Conservation (phyloP, 208 protist species). For the Polymyxa betae region DNA sequence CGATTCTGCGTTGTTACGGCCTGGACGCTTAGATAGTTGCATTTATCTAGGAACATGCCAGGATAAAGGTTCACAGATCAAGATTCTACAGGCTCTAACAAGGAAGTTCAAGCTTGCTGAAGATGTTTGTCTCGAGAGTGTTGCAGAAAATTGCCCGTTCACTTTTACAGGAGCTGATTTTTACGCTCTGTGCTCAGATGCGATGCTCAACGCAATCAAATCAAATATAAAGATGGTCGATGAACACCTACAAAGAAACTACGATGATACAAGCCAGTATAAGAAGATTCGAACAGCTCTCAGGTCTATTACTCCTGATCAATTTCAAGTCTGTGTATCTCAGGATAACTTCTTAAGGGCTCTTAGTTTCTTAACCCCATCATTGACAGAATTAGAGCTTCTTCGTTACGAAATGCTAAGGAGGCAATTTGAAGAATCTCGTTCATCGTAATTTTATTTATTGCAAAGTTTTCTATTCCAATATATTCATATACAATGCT, state of each 20-base stretch:
- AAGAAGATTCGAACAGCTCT: background rate
- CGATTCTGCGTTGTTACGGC: conserved; percentile 92
- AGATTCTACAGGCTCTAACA: conserved; percentile 81
- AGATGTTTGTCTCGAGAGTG: conserved; percentile 71
- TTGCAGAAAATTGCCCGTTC: conserved; percentile 67
- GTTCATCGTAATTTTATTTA: too few relatives aligned
- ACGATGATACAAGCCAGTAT: conserved; percentile 30
- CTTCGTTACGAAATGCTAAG: conserved; percentile 68
- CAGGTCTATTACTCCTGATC: background rate
- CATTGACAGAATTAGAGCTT: conserved; percentile 70
- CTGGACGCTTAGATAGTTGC: conserved; percentile 87
- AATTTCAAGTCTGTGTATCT: conserved; percentile 64
- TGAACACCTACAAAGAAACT: background rate
- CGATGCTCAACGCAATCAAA: conserved; percentile 85
- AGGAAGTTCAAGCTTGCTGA: conserved; percentile 72
- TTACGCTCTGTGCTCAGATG: conserved; percentile 87
- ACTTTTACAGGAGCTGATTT: conserved; percentile 94
- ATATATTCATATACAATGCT: too few relatives aligned
- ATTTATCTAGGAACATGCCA: conserved; percentile 88
- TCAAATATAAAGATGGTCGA: conserved; percentile 16
- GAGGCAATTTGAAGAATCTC: conserved; percentile 51
- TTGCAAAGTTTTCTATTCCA: too few relatives aligned
- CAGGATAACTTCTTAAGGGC: conserved; percentile 72
- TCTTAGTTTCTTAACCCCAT: conserved; percentile 66
- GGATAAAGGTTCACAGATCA: conserved; percentile 74